Evolutionary conservation across 805 yeast species (phyloP), one percentile per base, ranked within the genome.

Genomic region (Yarrowia divulgata): DNA sequence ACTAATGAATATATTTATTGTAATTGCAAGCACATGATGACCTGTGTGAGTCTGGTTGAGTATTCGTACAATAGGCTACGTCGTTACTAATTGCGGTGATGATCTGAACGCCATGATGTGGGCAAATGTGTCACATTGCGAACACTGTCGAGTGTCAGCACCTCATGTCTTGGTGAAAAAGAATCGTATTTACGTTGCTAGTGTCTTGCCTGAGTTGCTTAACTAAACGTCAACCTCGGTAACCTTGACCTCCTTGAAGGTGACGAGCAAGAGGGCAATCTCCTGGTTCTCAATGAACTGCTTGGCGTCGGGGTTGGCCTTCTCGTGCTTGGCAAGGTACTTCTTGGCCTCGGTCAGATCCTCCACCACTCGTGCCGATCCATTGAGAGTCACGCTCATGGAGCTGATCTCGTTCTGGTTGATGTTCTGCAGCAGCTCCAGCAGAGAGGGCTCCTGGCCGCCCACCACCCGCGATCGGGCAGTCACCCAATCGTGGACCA

Each of bases 401-500:
- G 91, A 87, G 70, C 93, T 86, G 69, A 93, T 75, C 76, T 92
- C 97, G 14, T 87, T 83, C 76, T 90, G 94, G 77, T 94, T 94
- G 76, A 94, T 79, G 71, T 86, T 87, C 71, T 90, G 88, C 71
- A 94, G 83, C 58, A 91, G 78, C 76, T 88, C 88, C 67, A 87
- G 77, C 54, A 90, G 77, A 35, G 83, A 82, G 29, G 84, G 79
- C 12, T 79, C 75, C 50, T 77, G 80, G n/a, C 76, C 76, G 1
- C 52, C 66, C 34, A 72, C 74, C 14, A 76, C 73, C n/a, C 79
- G 76, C 48, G 80, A 78, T 74, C 84, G 83, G 4, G 90, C 86
- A 0, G 91, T 84, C 16, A 90, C 85, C 97, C 97, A 93, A 74
- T 94, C 98, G 76, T 94, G 98, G 52, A 94, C 87, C 70, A 94